Evolutionary conservation across 345 rosid species (phyloP).

Genomic region (Populus simonii): DNA sequence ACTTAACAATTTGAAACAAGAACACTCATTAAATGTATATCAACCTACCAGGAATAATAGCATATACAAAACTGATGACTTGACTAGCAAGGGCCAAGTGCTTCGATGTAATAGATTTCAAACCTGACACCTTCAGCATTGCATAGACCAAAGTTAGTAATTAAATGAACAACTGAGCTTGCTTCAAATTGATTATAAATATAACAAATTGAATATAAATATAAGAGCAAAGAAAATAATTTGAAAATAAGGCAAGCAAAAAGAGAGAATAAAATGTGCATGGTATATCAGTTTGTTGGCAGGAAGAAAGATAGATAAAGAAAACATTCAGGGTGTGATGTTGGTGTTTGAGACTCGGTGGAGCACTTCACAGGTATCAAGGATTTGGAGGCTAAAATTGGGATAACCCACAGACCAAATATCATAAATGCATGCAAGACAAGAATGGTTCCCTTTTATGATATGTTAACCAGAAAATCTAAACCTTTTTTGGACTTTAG

Average conservation of each 20-base stretch:
- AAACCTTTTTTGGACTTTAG: slow-evolving; percentile 1
- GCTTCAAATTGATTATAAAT: neutral
- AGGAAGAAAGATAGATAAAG: neutral
- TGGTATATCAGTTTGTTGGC: neutral
- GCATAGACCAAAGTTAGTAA: slow-evolving; percentile 11
- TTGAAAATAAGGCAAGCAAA: neutral
- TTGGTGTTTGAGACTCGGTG: neutral
- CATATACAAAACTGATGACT: slow-evolving; percentile 75
- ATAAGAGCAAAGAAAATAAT: neutral
- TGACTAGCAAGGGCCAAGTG: slow-evolving; percentile 99
- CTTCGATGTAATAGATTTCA: slow-evolving; percentile 94
- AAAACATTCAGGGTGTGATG: neutral
- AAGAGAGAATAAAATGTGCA: neutral
- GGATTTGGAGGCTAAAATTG: neutral
- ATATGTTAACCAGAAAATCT: neutral
- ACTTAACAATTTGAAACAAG: neutral
- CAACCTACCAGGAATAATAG: slow-evolving; percentile 89
- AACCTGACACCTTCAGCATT: slow-evolving; percentile 77
- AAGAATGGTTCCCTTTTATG: neutral
- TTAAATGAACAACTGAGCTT: neutral
- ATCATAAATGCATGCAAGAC: slow-evolving; percentile 4
- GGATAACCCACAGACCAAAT: neutral
- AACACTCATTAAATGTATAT: neutral
- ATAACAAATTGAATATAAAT: no score
- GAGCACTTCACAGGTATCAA: neutral